Evolutionary conservation across 768 basidiomycete species (phyloP), one percentile per base, ranked within the genome.

Genomic region (Dictyophora rubrovolvata): DNA sequence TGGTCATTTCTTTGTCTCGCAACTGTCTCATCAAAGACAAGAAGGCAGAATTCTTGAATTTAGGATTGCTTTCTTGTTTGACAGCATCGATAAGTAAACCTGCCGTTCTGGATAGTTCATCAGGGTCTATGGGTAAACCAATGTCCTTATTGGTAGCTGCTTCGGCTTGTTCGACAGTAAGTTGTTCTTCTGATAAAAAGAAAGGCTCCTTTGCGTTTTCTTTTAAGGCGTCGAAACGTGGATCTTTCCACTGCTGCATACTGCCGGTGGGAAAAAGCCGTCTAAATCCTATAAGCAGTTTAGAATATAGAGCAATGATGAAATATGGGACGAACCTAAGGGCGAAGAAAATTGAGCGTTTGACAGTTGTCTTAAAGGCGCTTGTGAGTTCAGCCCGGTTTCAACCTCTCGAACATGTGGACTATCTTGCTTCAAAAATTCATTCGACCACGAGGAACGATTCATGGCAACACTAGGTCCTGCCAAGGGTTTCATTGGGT

Each of bases 21-120:
- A 96, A 72, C 69, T 89, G 84, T 54, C 79, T 81, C 93, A 96
- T 95, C 23, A 96, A 76, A 20, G 78, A 78, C 77, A 96, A 75
- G 68, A 96, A 96, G 60, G 81, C 77, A 69, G 89, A 92, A 34
- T 90, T 80, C 70, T 82, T 78, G 66, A 96, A 93, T 69, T 95
- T 96, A 36, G 85, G 82, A 66, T 89, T 92, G 65, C 79, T 77
- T 56, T 89, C 88, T 60, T 85, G 72, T 65, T 80, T 76, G 50
- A 94, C 80, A n/a, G 85, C 78, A 47, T 89, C 82, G 56, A 95
- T 73, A 42, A 95, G 78, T 48, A 84, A 73, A 9, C 82, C 89
- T 11, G 93, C 93, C 8, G 89, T 86, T 28, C 81, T 79, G 1
- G 92, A 86, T 50, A 95, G 82, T 50, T 89, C 85, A 63, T 93